Base-by-base conservation (phyloP, 1,284 basidiomycete genomes). In the Moniliella sp. region DNA sequence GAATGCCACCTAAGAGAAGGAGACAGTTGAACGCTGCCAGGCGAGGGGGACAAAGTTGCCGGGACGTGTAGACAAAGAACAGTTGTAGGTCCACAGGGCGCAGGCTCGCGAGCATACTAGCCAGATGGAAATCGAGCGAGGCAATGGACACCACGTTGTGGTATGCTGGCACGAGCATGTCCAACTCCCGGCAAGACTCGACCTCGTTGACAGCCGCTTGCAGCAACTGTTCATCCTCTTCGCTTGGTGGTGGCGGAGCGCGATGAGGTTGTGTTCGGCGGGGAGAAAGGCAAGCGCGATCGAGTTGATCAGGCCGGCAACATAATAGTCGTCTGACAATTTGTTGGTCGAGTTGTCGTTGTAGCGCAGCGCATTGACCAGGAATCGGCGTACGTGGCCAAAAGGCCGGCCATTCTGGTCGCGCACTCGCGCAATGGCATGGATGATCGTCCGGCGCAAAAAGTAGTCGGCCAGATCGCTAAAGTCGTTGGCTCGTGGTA, bases 341-440 rank as follows among this genome's bases (percentile, higher is more conserved):
- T 83, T 50, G 17, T 93, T 94, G 12, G 74, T 71, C 2, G 82
- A 84, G 56, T 94, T 97, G 62, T 94, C 86, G 59, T 97, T 94
- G 59, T 81, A 83, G 2, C 75, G 70, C 11, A 97, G 66, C 43
- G 91, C 73, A 52, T 91, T 82, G 43, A 91, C 75, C 27, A 97
- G 66, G 57, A 91, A 83, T 36, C 76, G 75, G 34, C 83, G 73
- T n/a, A 91, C 79, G 36, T 84, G 73, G 0, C 75, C 70, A 19
- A 81, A 80, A 0, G 82, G 76, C 58, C 79, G 79, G 16, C 80
- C 79, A 40, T 75, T 76, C 43, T 45, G 43, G 49, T 86, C 79
- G 12, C 82, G 75, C 30, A 84, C 73, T 48, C 75, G 71, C 2
- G 81, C 77, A 32, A 91, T 75, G 11, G 82, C 76, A 45, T 73